These are phyloP conservation scores for Telfairia occidentalis DNA, from an alignment of 331 rosid genomes.

Conservation along the genomic window DNA sequence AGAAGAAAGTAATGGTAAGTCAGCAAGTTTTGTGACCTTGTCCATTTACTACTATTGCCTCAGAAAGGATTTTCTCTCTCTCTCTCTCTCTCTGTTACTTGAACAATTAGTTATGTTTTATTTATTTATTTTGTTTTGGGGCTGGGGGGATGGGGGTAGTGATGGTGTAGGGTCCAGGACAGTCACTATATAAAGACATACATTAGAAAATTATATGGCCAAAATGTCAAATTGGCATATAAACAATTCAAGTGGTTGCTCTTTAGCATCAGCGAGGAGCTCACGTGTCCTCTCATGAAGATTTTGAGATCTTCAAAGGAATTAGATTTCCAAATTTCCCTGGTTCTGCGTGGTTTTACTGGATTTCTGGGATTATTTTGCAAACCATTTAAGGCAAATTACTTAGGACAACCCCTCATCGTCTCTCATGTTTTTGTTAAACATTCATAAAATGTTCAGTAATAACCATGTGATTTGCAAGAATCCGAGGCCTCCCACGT, in stretches of 20 bases:
- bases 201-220: background rate
- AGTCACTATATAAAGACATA: background rate
- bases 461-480: slow-evolving; percentile 2
- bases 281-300: background rate
- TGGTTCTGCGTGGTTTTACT: background rate
- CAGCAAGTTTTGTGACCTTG: background rate
- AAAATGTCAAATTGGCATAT: background rate
- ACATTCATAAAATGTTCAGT: background rate
- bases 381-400: background rate
- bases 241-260: slow-evolving; percentile 10
- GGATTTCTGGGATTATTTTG: background rate
- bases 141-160: background rate
- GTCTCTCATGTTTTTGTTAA: background rate
- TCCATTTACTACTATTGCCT: background rate
- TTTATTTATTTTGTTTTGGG: background rate
- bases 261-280: slow-evolving; percentile 9
- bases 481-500: slow-evolving; percentile 6
- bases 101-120: background rate
- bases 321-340: background rate
- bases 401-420: background rate
- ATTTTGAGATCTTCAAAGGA: background rate
- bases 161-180: slow-evolving; percentile 12
- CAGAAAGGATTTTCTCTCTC: background rate
- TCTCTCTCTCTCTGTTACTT: background rate
- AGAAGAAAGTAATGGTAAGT: background rate